Conservation (phyloP, 2,329 filamentous ascomycete species). For the Corinectria fuckeliana region DNA sequence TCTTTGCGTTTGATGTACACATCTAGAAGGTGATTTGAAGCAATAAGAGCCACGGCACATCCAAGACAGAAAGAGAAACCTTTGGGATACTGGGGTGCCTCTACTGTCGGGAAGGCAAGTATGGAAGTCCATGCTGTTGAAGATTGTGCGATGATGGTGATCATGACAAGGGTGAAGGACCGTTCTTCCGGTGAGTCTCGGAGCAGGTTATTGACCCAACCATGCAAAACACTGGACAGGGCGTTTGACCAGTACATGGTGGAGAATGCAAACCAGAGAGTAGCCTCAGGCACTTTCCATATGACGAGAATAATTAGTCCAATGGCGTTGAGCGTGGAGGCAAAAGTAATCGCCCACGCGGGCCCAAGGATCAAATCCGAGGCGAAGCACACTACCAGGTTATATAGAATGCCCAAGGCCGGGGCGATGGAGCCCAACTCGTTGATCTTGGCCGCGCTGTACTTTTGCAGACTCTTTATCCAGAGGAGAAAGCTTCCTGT, state of each 20-base stretch:
- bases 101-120: constrained; percentile 55
- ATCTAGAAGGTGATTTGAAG: no score
- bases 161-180: constrained; percentile 55
- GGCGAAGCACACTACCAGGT: constrained; percentile 59
- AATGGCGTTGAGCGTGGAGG: constrained; percentile 57
- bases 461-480: constrained; percentile 62
- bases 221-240: constrained; percentile 61
- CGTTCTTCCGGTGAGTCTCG: constrained; percentile 54
- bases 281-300: constrained; percentile 61
- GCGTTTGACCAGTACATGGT: constrained; percentile 57
- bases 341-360: constrained; percentile 61
- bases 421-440: constrained; percentile 60
- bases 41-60: constrained; percentile 42
- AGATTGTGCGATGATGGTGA: constrained; percentile 60
- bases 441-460: constrained; percentile 55
- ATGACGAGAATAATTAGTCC: constrained; percentile 59
- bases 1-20: no score
- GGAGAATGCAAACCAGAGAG: constrained; percentile 42
- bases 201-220: constrained; percentile 60
- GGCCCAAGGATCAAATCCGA: constrained; percentile 60
- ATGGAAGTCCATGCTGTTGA: constrained; percentile 63
- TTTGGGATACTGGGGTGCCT: constrained; percentile 51
- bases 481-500: constrained; percentile 62
- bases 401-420: constrained; percentile 64
- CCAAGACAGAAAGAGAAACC: constrained; percentile 49